Percentiles rank a stretch among this genome's conserved stretches.
phyloP scores from a whole-genome alignment of 106 monocot species.

The Dendrobium catenatum region DNA sequence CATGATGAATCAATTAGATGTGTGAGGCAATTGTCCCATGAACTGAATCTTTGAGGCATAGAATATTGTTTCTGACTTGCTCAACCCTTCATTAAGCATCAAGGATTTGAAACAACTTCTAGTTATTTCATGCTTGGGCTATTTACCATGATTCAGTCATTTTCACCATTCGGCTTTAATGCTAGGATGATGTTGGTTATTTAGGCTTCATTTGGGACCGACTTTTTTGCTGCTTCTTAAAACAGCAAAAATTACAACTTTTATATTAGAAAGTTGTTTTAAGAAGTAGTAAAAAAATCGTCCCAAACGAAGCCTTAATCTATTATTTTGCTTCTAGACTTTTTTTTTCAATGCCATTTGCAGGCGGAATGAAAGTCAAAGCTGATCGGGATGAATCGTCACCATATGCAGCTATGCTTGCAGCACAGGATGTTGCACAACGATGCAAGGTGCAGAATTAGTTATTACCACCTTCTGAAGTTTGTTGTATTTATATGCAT shows the following conservation, averaged over 20 bases:
- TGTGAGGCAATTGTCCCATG: background rate
- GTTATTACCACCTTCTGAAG: background rate
- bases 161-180: background rate
- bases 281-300: too few species aligned
- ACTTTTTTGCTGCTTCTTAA: too few species aligned
- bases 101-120: background rate
- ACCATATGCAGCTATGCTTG: constrained; percentile 82
- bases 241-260: too few species aligned
- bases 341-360: background rate
- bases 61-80: constrained; percentile 1
- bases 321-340: too few species aligned
- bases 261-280: too few species aligned
- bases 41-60: background rate
- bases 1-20: constrained; percentile 9
- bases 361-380: constrained; percentile 80
- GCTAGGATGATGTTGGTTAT: too few species aligned
- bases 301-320: too few species aligned
- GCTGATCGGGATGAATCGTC: constrained; percentile 75
- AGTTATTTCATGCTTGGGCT: background rate
- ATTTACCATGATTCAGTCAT: background rate
- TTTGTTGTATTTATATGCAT: background rate
- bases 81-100: background rate
- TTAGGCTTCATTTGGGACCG: too few species aligned
- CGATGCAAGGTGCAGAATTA: constrained; percentile 5
- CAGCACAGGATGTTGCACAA: constrained; percentile 63